A percentile compares a stretch with the other conserved stretches of the same genome.
Evolutionary conservation across 1,139 yeast genomes (phyloP).

Genomic region (Nakaseomyces delphensis): DNA sequence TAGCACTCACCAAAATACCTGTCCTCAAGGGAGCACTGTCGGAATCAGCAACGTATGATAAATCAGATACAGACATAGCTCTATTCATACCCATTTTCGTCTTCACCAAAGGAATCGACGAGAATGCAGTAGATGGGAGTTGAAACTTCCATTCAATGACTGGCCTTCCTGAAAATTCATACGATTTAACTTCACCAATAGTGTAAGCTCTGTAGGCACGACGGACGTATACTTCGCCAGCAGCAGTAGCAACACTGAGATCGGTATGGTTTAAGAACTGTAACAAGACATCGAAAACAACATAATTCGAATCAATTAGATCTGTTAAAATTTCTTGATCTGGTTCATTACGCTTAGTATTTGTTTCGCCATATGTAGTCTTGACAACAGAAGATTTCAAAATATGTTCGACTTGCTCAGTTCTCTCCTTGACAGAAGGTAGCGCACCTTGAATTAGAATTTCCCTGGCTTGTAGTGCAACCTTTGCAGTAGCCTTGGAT

Average conservation of each 20-base stretch:
- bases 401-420: conserved; percentile 94
- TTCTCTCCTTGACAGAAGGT: conserved; percentile 92
- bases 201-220: conserved; percentile 96
- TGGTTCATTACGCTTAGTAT: conserved; percentile 72
- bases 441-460: conserved; percentile 90
- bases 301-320: conserved; percentile 91
- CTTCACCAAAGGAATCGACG: conserved; percentile 50
- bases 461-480: conserved; percentile 93
- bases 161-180: conserved; percentile 43
- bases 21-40: conserved; percentile 59
- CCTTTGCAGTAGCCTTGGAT: conserved; percentile 83
- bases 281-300: conserved; percentile 89
- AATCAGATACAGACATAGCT: conserved; percentile 87
- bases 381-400: conserved; percentile 86
- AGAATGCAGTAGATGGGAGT: conserved; percentile 72
- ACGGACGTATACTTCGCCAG: conserved; percentile 92
- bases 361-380: conserved; percentile 77
- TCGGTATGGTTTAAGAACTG: conserved; percentile 82
- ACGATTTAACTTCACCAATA: conserved; percentile 64
- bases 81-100: conserved; percentile 52
- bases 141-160: conserved; percentile 86
- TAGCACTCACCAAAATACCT: conserved; percentile 79
- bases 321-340: conserved; percentile 73
- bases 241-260: conserved; percentile 88
- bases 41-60: conserved; percentile 72